Conservation (phyloP, 2,329 filamentous ascomycete genomes). For the Ophiocordyceps camponoti-saundersi region DNA sequence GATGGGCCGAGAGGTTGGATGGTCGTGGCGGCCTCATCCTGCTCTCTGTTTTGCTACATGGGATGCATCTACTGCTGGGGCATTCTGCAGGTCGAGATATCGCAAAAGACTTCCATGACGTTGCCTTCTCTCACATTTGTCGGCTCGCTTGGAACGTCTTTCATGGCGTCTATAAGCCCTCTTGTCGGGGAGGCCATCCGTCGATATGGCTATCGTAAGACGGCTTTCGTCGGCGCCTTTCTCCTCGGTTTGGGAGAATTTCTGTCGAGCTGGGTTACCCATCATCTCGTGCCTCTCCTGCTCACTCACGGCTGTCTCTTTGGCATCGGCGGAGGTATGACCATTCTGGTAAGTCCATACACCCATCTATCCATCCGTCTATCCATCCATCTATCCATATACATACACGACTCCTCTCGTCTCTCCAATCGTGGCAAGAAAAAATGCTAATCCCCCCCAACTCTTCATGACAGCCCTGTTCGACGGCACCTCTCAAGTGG, state of each 20-base stretch:
- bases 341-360: constrained; percentile 7
- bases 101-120: constrained; percentile 6
- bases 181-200: constrained; percentile 8
- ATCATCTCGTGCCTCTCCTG: constrained; percentile 8
- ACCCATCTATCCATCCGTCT: background rate
- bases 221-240: constrained; percentile 8
- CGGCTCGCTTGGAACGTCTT: constrained; percentile 11
- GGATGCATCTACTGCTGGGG: constrained; percentile 13
- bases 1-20: constrained; percentile 9
- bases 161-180: constrained; percentile 11
- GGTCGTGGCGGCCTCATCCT: constrained; percentile 9
- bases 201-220: constrained; percentile 7
- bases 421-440: no score
- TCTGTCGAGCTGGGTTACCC: constrained; percentile 9
- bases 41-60: constrained; percentile 11
- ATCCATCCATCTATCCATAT: no score
- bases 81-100: constrained; percentile 9
- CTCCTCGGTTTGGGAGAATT: constrained; percentile 11
- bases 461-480: constrained; percentile 6
- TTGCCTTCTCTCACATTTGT: constrained; percentile 11
- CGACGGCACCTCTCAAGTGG: constrained; percentile 10
- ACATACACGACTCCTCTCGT: background rate
- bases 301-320: constrained; percentile 11
- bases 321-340: constrained; percentile 10
- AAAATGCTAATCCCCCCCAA: no score